These are phyloP conservation scores for Neonectria punicea DNA, from an alignment of 2,329 filamentous ascomycete genomes.

Conservation along the genomic window DNA sequence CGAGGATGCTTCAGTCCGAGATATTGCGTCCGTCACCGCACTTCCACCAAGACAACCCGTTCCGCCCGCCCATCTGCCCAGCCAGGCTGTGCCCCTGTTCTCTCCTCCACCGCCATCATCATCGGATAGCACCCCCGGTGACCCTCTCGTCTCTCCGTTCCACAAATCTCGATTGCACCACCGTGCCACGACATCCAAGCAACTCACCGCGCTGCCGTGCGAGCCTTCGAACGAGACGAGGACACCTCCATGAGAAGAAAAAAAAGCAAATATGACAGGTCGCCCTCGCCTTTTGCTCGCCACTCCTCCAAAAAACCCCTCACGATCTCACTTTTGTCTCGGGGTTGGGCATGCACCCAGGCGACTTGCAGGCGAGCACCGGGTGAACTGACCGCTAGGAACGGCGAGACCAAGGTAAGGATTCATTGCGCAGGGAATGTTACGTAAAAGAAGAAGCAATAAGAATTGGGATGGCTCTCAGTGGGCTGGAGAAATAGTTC, in stretches of 20 bases:
- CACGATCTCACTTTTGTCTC: slow-evolving; percentile 17
- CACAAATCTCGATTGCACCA: slow-evolving; percentile 45
- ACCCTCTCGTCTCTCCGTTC: slow-evolving; percentile 22
- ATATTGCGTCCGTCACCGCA: not conserved
- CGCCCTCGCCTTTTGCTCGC: not conserved
- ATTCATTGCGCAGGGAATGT: not conserved
- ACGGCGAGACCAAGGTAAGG: not conserved
- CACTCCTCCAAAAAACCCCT: slow-evolving; percentile 10
- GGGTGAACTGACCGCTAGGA: slow-evolving; percentile 10
- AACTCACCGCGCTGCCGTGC: slow-evolving; percentile 4
- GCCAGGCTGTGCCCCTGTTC: slow-evolving; percentile 3
- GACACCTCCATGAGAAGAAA: not conserved
- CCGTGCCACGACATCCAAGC: slow-evolving; percentile 32
- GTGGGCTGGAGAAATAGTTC: not conserved
- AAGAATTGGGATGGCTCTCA: not conserved
- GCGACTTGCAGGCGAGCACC: slow-evolving; percentile 17
- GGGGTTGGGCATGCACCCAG: slow-evolving; percentile 17
- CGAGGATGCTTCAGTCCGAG: not conserved
- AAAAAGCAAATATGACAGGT: slow-evolving; percentile 22
- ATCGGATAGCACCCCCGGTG: slow-evolving; percentile 7
- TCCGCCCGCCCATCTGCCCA: not conserved
- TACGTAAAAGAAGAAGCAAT: slow-evolving; percentile 20
- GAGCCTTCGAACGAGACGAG: slow-evolving; percentile 3
- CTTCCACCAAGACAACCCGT: slow-evolving; percentile 5
- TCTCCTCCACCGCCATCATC: slow-evolving; percentile 26